Percentiles rank a stretch among this genome's conserved stretches.
Evolutionary conservation across 305 asterid genomes (phyloP).

Genomic region (Fraxinus sp.): DNA sequence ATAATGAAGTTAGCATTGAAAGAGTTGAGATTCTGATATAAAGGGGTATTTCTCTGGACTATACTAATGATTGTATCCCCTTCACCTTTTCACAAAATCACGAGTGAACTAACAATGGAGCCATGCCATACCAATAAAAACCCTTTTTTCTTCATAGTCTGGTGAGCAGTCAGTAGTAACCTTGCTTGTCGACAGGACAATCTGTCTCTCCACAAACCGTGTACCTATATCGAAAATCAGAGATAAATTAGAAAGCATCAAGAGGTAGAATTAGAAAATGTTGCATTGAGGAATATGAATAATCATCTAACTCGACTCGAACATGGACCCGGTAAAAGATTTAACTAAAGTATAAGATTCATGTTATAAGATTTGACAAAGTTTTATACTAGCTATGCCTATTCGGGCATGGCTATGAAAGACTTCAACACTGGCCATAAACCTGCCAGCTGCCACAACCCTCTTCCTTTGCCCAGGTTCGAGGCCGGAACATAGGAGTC

Average conservation of each 20-base stretch:
- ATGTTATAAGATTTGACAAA: not conserved
- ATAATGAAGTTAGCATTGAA: slow-evolving; percentile 40
- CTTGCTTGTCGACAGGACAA: slow-evolving; percentile 24
- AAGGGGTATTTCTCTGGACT: slow-evolving; percentile 32
- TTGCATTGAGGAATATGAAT: not conserved
- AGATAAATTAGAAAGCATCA: slow-evolving; percentile 22
- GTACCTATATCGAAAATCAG: slow-evolving; percentile 17
- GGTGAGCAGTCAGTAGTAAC: slow-evolving; percentile 51
- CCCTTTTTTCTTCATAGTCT: slow-evolving; percentile 33
- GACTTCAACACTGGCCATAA: not conserved
- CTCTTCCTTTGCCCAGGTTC: not conserved
- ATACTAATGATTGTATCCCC: slow-evolving; percentile 39
- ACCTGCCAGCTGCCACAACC: not conserved
- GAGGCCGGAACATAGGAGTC: not conserved
- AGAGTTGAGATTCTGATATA: slow-evolving; percentile 43
- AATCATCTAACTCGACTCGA: not conserved
- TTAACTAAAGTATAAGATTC: not conserved
- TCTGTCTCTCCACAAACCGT: slow-evolving; percentile 26
- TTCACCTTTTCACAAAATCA: slow-evolving; percentile 32
- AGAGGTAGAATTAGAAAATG: not conserved
- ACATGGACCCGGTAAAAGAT: not conserved
- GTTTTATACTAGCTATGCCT: not conserved
- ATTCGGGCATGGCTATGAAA: not conserved
- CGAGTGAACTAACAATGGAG: slow-evolving; percentile 31
- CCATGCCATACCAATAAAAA: slow-evolving; percentile 33